Conservation (phyloP, 2,329 filamentous ascomycete species). For the Cladophialophora carrionii region DNA sequence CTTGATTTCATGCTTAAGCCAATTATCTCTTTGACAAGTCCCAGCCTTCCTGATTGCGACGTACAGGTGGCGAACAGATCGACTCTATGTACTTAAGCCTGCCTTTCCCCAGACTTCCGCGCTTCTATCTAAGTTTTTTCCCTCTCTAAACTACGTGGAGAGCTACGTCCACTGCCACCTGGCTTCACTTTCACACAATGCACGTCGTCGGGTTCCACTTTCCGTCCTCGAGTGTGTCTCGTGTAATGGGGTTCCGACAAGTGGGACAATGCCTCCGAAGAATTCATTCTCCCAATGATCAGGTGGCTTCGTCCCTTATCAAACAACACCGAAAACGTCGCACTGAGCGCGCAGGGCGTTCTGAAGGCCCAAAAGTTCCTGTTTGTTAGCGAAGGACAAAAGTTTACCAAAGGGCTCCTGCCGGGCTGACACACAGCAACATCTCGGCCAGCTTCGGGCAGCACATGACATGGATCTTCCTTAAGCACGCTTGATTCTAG, state of each 20-base stretch:
- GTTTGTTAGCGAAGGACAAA: neutral
- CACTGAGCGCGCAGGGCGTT: neutral
- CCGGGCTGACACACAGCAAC: neutral
- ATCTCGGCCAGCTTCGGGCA: constrained; percentile 17
- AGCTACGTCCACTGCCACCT: neutral
- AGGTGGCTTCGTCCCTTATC: neutral
- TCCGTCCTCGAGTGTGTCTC: neutral
- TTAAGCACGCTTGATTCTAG: neutral
- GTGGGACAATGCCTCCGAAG: neutral
- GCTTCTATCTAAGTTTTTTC: neutral
- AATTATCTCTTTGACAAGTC: neutral
- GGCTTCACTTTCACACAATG: neutral
- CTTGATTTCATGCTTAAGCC: neutral
- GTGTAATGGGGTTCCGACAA: neutral
- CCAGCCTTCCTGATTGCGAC: constrained; percentile 1
- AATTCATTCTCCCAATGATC: neutral
- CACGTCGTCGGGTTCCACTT: neutral
- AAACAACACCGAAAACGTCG: neutral
- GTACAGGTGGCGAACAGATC: constrained; percentile 1
- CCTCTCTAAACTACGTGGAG: neutral
- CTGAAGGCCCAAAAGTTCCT: constrained; percentile 1
- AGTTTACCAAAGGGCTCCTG: constrained; percentile 2
- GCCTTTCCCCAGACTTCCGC: neutral
- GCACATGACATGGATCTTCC: neutral
- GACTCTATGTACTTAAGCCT: constrained; percentile 4